A percentile compares a stretch with the other conserved stretches of the same genome.
These are phyloP conservation scores for Hypsizygus ulmarius DNA, from an alignment of 1,284 basidiomycete genomes.

Conservation along the genomic window DNA sequence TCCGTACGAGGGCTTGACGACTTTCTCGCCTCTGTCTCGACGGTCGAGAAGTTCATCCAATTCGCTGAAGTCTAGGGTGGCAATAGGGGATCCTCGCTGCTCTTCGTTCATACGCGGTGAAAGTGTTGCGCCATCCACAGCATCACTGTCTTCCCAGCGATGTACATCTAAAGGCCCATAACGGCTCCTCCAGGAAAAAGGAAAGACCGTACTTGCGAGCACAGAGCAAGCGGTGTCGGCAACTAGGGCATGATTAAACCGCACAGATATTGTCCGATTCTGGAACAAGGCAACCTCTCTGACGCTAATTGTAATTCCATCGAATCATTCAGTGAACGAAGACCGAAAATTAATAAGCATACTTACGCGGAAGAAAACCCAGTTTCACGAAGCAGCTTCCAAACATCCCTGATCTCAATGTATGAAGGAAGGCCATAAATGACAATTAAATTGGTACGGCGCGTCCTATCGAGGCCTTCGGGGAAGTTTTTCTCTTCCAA, in stretches of 20 bases:
- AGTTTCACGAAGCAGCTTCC: background rate
- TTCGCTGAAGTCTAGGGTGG: too few species aligned
- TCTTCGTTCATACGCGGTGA: too few species aligned
- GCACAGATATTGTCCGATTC: slow-evolving; percentile 4
- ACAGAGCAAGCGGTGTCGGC: slow-evolving; percentile 2
- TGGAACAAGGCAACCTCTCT: slow-evolving; percentile 5
- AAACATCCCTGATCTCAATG: background rate
- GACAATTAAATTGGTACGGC: too few species aligned
- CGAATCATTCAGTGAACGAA: background rate
- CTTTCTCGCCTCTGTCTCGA: background rate
- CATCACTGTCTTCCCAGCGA: too few species aligned
- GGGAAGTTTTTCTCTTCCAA: too few species aligned
- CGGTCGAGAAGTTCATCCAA: too few species aligned
- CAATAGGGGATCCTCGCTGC: too few species aligned
- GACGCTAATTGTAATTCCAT: slow-evolving; percentile 2
- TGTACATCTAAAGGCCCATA: background rate
- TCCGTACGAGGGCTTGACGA: slow-evolving; percentile 3
- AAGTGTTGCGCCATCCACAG: too few species aligned
- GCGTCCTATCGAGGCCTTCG: too few species aligned
- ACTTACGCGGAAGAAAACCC: too few species aligned
- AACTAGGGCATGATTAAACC: slow-evolving; percentile 3
- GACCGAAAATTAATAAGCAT: too few species aligned
- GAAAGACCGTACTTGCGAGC: background rate
- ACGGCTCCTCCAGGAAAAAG: slow-evolving; percentile 1
- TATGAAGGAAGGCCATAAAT: too few species aligned